Conservation (phyloP, 75 land plant species). For the Pseudotsuga menziesii region DNA sequence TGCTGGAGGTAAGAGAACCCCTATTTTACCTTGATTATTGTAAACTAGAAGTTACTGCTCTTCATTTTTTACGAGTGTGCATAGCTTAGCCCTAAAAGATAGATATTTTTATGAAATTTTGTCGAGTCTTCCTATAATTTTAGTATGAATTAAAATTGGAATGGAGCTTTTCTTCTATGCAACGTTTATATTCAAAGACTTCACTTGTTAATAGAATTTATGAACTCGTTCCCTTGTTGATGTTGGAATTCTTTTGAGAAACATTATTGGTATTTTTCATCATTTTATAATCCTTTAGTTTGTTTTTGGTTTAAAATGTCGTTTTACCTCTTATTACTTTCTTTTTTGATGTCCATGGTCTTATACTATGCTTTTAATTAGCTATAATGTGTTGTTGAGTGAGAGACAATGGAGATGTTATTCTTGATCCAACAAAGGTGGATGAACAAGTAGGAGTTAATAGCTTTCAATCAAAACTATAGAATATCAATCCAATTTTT, state of each 20-base stretch:
- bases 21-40: no score
- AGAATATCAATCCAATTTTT: neutral
- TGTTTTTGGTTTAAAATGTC: neutral
- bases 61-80: no score
- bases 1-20: no score
- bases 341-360: neutral
- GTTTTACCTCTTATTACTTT: neutral
- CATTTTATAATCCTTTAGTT: neutral
- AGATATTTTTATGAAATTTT: no score
- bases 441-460: slow-evolving; percentile 64
- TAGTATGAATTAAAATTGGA: no score
- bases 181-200: no score
- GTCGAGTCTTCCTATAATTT: no score
- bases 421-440: slow-evolving; percentile 69
- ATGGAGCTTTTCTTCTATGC: no score
- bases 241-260: slow-evolving; percentile 78
- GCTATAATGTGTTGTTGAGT: slow-evolving; percentile 77
- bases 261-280: slow-evolving; percentile 60
- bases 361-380: slow-evolving; percentile 18
- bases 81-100: no score
- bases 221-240: slow-evolving; percentile 28
- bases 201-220: no score
- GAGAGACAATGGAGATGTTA: slow-evolving; percentile 45
- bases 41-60: no score
- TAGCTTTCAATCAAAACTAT: neutral